Base-by-base conservation (phyloP, 768 basidiomycete species). In the Tylopilus felleus region DNA sequence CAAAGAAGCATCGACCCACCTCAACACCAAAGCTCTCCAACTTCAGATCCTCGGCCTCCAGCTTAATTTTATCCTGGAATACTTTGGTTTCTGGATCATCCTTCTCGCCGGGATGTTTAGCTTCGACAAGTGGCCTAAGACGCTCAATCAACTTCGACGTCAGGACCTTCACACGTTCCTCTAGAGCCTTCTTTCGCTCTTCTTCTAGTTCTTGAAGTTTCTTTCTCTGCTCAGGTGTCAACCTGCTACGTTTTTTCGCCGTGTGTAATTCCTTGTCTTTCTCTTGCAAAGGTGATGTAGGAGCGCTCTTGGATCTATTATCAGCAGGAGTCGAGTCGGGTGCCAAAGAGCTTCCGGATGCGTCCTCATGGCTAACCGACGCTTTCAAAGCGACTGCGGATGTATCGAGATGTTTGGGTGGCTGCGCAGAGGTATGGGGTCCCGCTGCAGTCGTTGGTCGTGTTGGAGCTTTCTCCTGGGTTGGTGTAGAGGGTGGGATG, bases 21-120 rank as follows among this genome's bases (percentile, higher is more conserved):
- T 98, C 96, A 22, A 98, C 86, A 45, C 97, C 97, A 71, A 99
- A 99, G 60, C 91, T 94, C 76, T 99, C 96, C 49, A 98, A 73
- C 75, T 98, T 98, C 62, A 99, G 68, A 73, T 99, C 97, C 52
- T 96, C 93, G 1, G 90, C 92, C 70, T 99, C 97, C 27, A 81
- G 75, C 64, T 72, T 78, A 68, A 96, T 90, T 69, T 78, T 84
- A 49, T 78, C 77, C 70, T 90, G 86, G 64, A 93, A 99, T 16
- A 79, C 77, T 46, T 71, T 71, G 12, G 91, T 93, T 76, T 98
- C 97, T 0, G 85, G 75, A 63, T 98, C 97, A 48, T 82, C 86
- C 66, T 80, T 81, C 3, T 77, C 85, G 12, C 90, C 90, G 3
- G 93, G 93, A 47, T 82, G 75, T 70, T 90, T 84, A 41, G 95